Conservation (phyloP, 2,329 filamentous ascomycete genomes). For the Curvularia sp. region DNA sequence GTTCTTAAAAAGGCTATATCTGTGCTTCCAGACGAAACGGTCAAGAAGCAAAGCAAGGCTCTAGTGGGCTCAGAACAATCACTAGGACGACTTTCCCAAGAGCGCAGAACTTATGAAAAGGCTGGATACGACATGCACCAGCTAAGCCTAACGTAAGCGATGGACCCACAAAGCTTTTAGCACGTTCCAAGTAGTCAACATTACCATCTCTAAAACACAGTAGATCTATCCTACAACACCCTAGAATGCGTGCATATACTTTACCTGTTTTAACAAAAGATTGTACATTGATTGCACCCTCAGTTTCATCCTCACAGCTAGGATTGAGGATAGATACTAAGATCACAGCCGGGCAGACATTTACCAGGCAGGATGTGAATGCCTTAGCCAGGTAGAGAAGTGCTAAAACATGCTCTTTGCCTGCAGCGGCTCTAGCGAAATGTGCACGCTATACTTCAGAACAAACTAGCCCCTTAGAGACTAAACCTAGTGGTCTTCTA, state of each 20-base stretch:
- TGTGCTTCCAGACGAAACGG: conserved; percentile 2
- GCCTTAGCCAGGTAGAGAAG: neutral
- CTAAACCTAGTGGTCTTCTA: too few species aligned
- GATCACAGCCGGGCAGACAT: conserved; percentile 19
- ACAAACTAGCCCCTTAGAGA: too few species aligned
- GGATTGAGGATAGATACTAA: conserved; percentile 3
- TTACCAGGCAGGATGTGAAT: conserved; percentile 5
- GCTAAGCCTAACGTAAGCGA: conserved; percentile 6
- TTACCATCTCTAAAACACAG: conserved; percentile 1
- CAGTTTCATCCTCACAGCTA: conserved; percentile 1
- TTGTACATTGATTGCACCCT: conserved; percentile 2
- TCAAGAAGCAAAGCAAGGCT: conserved; percentile 7
- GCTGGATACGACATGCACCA: conserved; percentile 4
- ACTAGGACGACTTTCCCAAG: conserved; percentile 7
- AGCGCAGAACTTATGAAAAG: neutral
- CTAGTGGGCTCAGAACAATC: conserved; percentile 1
- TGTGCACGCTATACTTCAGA: conserved; percentile 5
- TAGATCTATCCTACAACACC: neutral
- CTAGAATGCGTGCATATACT: conserved; percentile 3
- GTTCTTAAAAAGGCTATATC: conserved; percentile 5
- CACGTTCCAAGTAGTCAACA: conserved; percentile 3
- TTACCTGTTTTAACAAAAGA: conserved; percentile 4
- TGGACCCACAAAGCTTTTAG: conserved; percentile 3
- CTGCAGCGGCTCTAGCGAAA: neutral
- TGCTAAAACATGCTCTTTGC: conserved; percentile 7